Evolutionary conservation across 345 rosid genomes (phyloP).

Genomic region (Kandelia obovata): DNA sequence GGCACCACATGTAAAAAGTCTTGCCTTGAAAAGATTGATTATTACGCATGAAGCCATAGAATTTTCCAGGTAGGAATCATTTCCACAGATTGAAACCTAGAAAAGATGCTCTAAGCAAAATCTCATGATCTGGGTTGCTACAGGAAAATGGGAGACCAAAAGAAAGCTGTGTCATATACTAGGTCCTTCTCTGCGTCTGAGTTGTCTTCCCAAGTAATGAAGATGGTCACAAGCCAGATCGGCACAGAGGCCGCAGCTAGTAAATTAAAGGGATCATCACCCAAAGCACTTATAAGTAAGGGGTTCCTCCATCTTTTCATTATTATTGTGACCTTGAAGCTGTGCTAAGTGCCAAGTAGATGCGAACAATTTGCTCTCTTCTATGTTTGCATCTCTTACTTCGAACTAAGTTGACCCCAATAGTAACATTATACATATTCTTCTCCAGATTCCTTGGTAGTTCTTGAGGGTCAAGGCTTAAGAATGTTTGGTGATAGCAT

Average conservation of each 20-base stretch:
- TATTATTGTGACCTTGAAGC: neutral
- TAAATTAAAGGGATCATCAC: slow-evolving; percentile 34
- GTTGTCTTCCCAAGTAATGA: slow-evolving; percentile 34
- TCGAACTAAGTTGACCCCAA: neutral
- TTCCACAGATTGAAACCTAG: slow-evolving; percentile 7
- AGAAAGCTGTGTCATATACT: slow-evolving; percentile 36
- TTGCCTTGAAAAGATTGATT: slow-evolving; percentile 46
- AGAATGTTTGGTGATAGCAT: slow-evolving; percentile 36
- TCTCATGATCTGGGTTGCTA: slow-evolving; percentile 14
- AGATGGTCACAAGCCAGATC: slow-evolving; percentile 28
- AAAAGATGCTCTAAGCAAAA: neutral
- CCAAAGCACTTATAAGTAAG: slow-evolving; percentile 52
- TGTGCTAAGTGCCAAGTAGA: too few relatives aligned
- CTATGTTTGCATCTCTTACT: neutral
- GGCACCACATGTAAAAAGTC: slow-evolving; percentile 26
- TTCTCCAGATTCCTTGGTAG: slow-evolving; percentile 39
- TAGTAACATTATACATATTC: slow-evolving; percentile 4
- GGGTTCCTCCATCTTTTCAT: neutral
- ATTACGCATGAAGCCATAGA: slow-evolving; percentile 48
- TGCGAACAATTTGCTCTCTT: too few relatives aligned
- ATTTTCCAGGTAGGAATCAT: slow-evolving; percentile 37
- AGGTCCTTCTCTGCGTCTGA: slow-evolving; percentile 41
- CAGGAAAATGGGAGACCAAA: slow-evolving; percentile 46
- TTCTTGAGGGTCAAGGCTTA: slow-evolving; percentile 44
- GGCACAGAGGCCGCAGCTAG: slow-evolving; percentile 31